A percentile compares a stretch with the other conserved stretches of the same genome.
Evolutionary conservation across 2,329 filamentous ascomycete genomes (phyloP).

Genomic region (Aspergillus clavatus): DNA sequence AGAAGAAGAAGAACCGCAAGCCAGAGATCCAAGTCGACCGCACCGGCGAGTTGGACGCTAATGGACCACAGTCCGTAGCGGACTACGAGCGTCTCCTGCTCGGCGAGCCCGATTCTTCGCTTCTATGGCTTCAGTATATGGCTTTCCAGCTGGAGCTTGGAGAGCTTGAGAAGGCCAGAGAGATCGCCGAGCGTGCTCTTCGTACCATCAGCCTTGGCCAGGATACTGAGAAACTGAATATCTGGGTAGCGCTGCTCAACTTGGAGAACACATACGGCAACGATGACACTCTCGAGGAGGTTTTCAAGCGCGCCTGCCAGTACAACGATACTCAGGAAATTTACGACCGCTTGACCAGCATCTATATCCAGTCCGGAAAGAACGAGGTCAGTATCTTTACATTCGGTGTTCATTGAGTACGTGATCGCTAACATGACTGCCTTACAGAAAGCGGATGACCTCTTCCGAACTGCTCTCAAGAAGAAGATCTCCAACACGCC

Average conservation of each 20-base stretch:
- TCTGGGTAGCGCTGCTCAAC: constrained; percentile 93
- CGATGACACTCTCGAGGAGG: constrained; percentile 73
- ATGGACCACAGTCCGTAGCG: constrained; percentile 81
- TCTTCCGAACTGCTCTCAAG: constrained; percentile 83
- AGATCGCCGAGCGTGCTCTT: constrained; percentile 84
- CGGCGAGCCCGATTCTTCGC: constrained; percentile 86
- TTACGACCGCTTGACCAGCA: constrained; percentile 82
- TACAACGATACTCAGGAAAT: constrained; percentile 91
- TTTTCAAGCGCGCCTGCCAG: constrained; percentile 88
- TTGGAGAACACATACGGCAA: constrained; percentile 86
- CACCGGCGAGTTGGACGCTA: constrained; percentile 83
- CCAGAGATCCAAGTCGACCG: constrained; percentile 76
- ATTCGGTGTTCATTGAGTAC: not conserved
- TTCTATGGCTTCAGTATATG: constrained; percentile 96
- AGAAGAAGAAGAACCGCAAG: constrained; percentile 72
- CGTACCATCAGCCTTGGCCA: constrained; percentile 87
- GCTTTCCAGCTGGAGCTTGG: constrained; percentile 93
- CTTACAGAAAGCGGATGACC: constrained; percentile 72
- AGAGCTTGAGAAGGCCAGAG: constrained; percentile 80
- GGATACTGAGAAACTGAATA: constrained; percentile 86
- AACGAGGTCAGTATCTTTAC: constrained; percentile 58
- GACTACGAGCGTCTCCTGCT: constrained; percentile 93
- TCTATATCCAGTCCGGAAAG: constrained; percentile 90
- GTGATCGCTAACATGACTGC: constrained; percentile 23
- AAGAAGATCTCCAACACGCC: constrained; percentile 82